Conservation (phyloP, 805 yeast genomes). For the Metschnikowia cubensis region DNA sequence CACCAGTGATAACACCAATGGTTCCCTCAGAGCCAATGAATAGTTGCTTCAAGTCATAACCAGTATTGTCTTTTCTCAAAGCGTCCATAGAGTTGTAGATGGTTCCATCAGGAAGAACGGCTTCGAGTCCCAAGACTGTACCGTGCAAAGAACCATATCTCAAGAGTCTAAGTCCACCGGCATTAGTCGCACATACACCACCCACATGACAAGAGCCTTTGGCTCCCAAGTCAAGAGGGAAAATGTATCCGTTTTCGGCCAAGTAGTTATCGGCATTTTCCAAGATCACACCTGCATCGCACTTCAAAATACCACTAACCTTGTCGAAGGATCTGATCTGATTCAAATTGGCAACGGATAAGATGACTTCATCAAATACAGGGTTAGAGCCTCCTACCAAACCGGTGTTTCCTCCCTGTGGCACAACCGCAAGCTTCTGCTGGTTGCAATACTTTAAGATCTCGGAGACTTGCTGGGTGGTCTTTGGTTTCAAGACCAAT, state of each 20-base stretch:
- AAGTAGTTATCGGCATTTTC: constrained; percentile 79
- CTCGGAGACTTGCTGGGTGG: constrained; percentile 69
- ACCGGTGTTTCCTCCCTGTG: constrained; percentile 97
- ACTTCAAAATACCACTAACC: constrained; percentile 79
- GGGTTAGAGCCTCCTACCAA: constrained; percentile 94
- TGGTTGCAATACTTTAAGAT: constrained; percentile 80
- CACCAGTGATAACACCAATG: constrained; percentile 84
- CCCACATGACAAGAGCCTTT: constrained; percentile 96
- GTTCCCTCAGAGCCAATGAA: constrained; percentile 96
- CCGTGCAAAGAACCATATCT: constrained; percentile 94
- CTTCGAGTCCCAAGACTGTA: constrained; percentile 84
- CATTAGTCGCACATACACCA: constrained; percentile 92
- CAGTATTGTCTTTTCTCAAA: constrained; percentile 91
- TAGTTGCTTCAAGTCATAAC: constrained; percentile 87
- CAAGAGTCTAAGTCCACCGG: constrained; percentile 86
- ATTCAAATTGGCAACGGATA: constrained; percentile 68
- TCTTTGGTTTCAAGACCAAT: constrained; percentile 77
- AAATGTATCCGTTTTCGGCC: constrained; percentile 79
- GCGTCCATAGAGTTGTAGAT: constrained; percentile 76
- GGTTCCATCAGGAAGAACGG: constrained; percentile 87
- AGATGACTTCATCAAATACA: constrained; percentile 81
- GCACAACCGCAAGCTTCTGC: constrained; percentile 75
- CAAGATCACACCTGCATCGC: constrained; percentile 86
- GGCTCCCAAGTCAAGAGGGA: constrained; percentile 93
- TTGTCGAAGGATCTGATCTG: constrained; percentile 76